Evolutionary conservation across 768 basidiomycete genomes (phyloP), one percentile per base, ranked within the genome.

Genomic region (Russula virescens): DNA sequence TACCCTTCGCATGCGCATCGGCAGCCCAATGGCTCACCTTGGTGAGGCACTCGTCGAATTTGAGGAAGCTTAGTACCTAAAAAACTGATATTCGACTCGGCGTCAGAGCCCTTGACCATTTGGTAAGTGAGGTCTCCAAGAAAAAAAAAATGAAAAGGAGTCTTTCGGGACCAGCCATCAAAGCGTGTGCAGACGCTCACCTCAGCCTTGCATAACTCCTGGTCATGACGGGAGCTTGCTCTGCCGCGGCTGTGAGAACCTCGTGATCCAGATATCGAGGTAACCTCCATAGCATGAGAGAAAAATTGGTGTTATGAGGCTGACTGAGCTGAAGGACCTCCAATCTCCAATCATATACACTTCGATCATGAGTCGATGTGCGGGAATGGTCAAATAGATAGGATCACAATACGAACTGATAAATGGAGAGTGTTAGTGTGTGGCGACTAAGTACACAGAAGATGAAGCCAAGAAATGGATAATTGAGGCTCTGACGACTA

Each of bases 301-400:
- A 78, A 86, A 90, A 4, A 91, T 73, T 23, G 76, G 77, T 26
- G 79, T 78, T 47, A 88, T 75, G 46, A 86, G 68, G 2, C 77
- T 5, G 83, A 71, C 72, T 92, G 90, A 38, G 81, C 69, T 14
- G 77, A 70, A 70, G 84, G 80, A 0, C 88, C 87, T 19, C 85
- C 86, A 21, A 83, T 63, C 65, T 78, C 73, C 71, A 78, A 86
- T 1, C n/a, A n/a, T n/a, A n/a, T n/a, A n/a, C n/a, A 89, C 89
- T 69, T 89, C 87, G 59, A 82, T 80, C 34, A 86, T 78, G 28
- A 93, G 77, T 11, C 90, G 81, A 71, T 92, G 91, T 11, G 86
- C 87, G 21, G 78, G 75, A 40, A 79, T 84, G n/a, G 89, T 87
- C 68, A 84, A 82, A 58, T 80, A 78, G 64, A 91, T 77, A 16